phyloP scores from a whole-genome alignment of 2,329 filamentous ascomycete genomes.

The Ampelomyces quisqualis region DNA sequence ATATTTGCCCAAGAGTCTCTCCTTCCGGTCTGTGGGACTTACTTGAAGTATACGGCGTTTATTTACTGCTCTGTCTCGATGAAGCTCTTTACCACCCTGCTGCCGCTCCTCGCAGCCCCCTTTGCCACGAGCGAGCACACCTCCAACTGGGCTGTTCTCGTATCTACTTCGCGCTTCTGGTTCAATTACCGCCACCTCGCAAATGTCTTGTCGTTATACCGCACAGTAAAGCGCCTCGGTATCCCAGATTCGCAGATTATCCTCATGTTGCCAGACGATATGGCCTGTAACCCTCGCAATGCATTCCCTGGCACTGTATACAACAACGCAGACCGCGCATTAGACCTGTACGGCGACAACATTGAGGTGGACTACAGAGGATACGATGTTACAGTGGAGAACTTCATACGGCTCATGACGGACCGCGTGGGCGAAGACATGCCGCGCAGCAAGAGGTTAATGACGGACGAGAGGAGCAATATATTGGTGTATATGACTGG shows the following conservation, averaged over 20 bases:
- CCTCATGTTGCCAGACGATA: conserved; percentile 99
- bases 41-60: not conserved
- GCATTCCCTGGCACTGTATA: conserved; percentile 97
- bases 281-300: conserved; percentile 98
- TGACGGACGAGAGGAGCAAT: conserved; percentile 94
- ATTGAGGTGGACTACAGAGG: conserved; percentile 98
- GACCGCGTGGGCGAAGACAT: conserved; percentile 94
- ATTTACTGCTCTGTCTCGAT: conserved; percentile 10
- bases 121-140: conserved; percentile 73
- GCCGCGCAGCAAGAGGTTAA: conserved; percentile 86
- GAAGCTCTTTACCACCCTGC: conserved; percentile 29
- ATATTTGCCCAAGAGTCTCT: too few species aligned
- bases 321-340: conserved; percentile 92
- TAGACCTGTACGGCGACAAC: conserved; percentile 96
- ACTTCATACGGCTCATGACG: conserved; percentile 93
- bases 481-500: conserved; percentile 99
- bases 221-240: conserved; percentile 94
- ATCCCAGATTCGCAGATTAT: conserved; percentile 99
- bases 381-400: conserved; percentile 98
- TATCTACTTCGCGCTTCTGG: conserved; percentile 98
- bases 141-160: conserved; percentile 98
- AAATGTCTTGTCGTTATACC: conserved; percentile 95
- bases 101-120: conserved; percentile 34
- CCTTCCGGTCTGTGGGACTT: not conserved
- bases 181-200: conserved; percentile 99